Evolutionary conservation across 169 alveolate genomes (phyloP).

Genomic region (Plasmodium coatneyi): DNA sequence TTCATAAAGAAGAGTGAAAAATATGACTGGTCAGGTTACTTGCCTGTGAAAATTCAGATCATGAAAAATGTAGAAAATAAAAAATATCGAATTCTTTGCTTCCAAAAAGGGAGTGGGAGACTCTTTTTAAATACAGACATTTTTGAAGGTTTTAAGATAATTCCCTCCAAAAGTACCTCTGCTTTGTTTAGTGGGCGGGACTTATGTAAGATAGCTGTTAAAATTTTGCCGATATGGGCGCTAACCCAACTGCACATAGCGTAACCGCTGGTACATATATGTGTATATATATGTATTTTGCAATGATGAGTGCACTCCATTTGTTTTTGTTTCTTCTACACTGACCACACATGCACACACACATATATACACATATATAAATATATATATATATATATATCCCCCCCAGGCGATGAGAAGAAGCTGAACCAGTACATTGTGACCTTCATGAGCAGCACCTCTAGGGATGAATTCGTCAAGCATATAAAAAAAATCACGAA

Average conservation of each 20-base stretch:
- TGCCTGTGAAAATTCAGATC: constrained; percentile 69
- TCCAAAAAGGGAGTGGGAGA: constrained; percentile 85
- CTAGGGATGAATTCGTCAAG: constrained; percentile 62
- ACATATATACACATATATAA: too few species aligned
- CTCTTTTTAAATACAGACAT: constrained; percentile 81
- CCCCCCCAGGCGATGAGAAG: constrained; percentile 48
- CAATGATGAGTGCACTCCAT: neutral
- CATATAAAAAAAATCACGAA: constrained; percentile 18
- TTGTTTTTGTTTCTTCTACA: neutral
- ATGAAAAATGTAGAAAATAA: constrained; percentile 56
- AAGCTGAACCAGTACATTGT: constrained; percentile 57
- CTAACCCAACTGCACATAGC: too few species aligned
- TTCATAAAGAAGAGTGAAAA: constrained; percentile 48
- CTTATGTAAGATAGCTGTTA: constrained; percentile 8
- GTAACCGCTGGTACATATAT: neutral
- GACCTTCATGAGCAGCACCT: constrained; percentile 40
- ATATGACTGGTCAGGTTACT: constrained; percentile 73
- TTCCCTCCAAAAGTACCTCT: constrained; percentile 47
- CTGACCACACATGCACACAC: too few species aligned
- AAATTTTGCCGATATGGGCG: neutral
- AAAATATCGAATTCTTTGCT: constrained; percentile 66
- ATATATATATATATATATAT: too few species aligned
- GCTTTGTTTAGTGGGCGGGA: constrained; percentile 69
- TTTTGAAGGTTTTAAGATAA: constrained; percentile 58
- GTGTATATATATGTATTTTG: neutral